Conservation (phyloP, 164 flowering plant species). For the Nelumbo lutea region DNA sequence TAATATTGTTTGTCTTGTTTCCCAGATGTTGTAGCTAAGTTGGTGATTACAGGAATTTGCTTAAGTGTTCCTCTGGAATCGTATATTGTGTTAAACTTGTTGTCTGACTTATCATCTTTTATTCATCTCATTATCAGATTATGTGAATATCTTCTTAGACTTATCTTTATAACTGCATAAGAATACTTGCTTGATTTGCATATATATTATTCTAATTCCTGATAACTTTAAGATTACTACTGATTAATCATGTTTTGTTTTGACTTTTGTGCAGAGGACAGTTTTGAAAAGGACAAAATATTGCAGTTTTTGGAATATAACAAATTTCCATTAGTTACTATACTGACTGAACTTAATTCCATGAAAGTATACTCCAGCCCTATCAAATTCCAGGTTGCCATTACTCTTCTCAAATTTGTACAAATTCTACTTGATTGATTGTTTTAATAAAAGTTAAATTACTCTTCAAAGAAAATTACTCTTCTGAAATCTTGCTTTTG, state of each 20-base stretch:
- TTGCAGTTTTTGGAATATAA: constrained; percentile 68
- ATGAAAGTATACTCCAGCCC: constrained; percentile 62
- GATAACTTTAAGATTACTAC: constrained; percentile 5
- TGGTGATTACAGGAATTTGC: neutral
- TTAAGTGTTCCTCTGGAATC: neutral
- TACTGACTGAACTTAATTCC: constrained; percentile 65
- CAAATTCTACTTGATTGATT: too few species aligned
- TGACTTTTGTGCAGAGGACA: constrained; percentile 43
- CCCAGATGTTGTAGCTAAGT: too few species aligned
- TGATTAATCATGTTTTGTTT: constrained; percentile 9
- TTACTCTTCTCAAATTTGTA: constrained; percentile 1
- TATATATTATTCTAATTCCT: neutral
- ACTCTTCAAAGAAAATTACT: neutral
- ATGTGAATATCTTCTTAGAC: neutral
- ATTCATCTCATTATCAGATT: neutral
- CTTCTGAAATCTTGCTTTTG: constrained; percentile 5
- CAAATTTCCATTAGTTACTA: constrained; percentile 76
- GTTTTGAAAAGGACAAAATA: constrained; percentile 40
- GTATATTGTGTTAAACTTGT: neutral
- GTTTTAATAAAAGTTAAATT: too few species aligned
- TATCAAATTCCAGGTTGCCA: constrained; percentile 68
- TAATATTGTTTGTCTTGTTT: too few species aligned
- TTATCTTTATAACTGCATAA: neutral
- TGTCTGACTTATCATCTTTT: neutral
- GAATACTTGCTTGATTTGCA: constrained; percentile 1